Evolutionary conservation across 108 stramenopile species (phyloP).

Genomic region (Cyclotella kingstonii): DNA sequence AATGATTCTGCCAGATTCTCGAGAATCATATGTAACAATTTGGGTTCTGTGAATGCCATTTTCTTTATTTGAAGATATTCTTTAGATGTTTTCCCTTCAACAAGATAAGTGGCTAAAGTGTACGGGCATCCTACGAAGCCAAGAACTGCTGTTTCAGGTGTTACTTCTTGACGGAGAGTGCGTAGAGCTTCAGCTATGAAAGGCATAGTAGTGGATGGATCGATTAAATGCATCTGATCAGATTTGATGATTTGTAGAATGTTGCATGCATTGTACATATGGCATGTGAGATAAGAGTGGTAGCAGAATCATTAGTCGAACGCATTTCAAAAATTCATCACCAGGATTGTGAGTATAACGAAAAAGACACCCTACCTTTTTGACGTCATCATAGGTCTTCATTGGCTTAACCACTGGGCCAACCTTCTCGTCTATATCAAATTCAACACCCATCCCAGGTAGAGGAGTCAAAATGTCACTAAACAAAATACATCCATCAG

Average conservation of each 20-base stretch:
- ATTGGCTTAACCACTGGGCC: conserved; percentile 83
- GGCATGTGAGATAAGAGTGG: no score
- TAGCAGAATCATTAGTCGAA: neutral
- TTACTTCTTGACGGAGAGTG: conserved; percentile 81
- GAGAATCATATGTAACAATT: conserved; percentile 86
- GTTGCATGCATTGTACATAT: neutral
- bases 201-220: conserved; percentile 77
- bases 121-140: conserved; percentile 99
- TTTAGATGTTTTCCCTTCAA: conserved; percentile 96
- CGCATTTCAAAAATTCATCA: no score
- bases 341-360: no score
- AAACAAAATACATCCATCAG: conserved; percentile 98
- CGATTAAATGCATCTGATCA: conserved; percentile 84
- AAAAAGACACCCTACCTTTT: conserved; percentile 51
- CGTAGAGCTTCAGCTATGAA: conserved; percentile 91
- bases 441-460: conserved; percentile 97
- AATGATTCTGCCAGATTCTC: conserved; percentile 87
- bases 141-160: conserved; percentile 91
- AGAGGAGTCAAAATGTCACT: conserved; percentile 97
- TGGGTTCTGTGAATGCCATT: conserved; percentile 89
- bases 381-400: conserved; percentile 64
- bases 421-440: conserved; percentile 90
- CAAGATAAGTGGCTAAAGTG: conserved; percentile 96
- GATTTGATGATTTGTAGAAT: neutral
- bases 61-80: conserved; percentile 92